Base-by-base conservation (phyloP, 495 filamentous ascomycete genomes). In the Hyaloscypha variabilis region DNA sequence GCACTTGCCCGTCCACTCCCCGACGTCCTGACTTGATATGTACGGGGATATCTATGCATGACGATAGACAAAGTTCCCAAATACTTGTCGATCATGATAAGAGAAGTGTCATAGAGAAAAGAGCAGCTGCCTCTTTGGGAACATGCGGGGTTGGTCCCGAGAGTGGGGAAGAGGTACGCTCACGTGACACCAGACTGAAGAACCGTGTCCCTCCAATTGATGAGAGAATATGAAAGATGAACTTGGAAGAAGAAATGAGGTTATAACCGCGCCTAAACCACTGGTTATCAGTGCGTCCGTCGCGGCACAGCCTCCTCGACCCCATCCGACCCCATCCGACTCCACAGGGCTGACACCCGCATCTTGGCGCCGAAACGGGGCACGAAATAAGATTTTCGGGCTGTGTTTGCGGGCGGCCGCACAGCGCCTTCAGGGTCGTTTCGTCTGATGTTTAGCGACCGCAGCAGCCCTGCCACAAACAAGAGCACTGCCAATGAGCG, bases 1-100 rank as follows among this genome's bases (percentile, higher is more conserved):
- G 51, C 51, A 54, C 23, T 54, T n/a, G n/a, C 26, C 51, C 51
- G 51, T 54, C 51, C 51, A 29, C 51, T 54, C 21, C n/a, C 19
- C 39, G 2, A 46, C 39, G 39, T 46, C 13, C 6, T 17, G 39
- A 17, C 39, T 17, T 46, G 17, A 8, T 10, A 46, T 3, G 17
- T 1, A 17, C 39, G 3, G 17, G 39, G 39, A 17, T 46, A 17
- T 13, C 39, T 46, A 46, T 14, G 39, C 39, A 46, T 46, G 39
- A 17, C 4, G 39, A 17, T 8, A 14, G 39, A 46, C 39, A 46
- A 46, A 17, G 11, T 17, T 19, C 19, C 6, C 39, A 46, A 46
- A 19, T 46, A 19, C 39, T 4, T 46, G 39, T 17, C 19, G 39
- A 46, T 46, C 39, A 17, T 46, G 39, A 46, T 46, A 46, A 46